Evolutionary conservation across 2,329 filamentous ascomycete genomes (phyloP).

Genomic region (Ceratocystis colombiana): DNA sequence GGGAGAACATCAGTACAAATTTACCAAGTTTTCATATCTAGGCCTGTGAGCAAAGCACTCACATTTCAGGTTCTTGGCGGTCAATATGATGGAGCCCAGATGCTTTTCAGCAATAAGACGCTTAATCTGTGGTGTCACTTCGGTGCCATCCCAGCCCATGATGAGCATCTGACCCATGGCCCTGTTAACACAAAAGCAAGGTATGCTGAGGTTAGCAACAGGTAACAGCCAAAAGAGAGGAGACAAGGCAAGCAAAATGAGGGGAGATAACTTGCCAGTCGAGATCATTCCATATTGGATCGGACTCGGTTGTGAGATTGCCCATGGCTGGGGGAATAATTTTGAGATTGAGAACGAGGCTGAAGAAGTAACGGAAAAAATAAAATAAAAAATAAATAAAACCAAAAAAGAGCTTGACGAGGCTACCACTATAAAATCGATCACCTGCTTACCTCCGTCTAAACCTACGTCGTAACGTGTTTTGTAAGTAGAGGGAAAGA

Average conservation of each 20-base stretch:
- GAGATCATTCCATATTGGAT: constrained; percentile 64
- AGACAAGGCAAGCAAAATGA: constrained; percentile 31
- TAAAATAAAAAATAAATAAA: neutral
- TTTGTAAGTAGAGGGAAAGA: neutral
- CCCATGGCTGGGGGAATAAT: neutral
- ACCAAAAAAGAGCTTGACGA: neutral
- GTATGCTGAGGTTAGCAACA: constrained; percentile 31
- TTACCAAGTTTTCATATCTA: constrained; percentile 9
- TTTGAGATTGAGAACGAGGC: neutral
- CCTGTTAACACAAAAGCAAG: constrained; percentile 34
- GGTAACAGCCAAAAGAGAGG: constrained; percentile 27
- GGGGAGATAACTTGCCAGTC: constrained; percentile 48
- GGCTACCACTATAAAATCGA: neutral
- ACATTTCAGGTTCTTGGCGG: constrained; percentile 81
- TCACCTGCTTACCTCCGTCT: neutral
- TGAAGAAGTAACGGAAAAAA: neutral
- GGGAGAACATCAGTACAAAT: constrained; percentile 19
- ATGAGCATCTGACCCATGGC: constrained; percentile 67
- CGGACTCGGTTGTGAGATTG: constrained; percentile 31
- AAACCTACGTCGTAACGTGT: too few relatives aligned
- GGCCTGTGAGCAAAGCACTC: constrained; percentile 30
- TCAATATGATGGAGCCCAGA: constrained; percentile 75
- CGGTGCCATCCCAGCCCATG: constrained; percentile 78
- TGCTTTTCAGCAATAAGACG: constrained; percentile 74
- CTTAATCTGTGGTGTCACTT: constrained; percentile 72